Conservation (phyloP, 1,139 yeast species). For the Kodamaea sp. region DNA sequence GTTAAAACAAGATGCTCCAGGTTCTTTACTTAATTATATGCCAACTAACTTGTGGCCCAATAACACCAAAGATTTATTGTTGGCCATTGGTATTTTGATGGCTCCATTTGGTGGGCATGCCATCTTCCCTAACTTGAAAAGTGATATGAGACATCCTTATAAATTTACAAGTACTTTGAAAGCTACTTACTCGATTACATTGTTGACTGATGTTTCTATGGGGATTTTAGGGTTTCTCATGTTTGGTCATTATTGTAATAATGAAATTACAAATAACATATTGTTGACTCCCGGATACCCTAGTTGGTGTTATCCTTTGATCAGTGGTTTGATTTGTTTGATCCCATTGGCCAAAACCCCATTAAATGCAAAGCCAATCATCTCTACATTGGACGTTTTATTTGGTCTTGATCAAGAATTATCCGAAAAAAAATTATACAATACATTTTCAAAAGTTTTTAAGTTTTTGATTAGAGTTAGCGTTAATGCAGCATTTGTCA, state of each 20-base stretch:
- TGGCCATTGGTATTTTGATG: constrained; percentile 54
- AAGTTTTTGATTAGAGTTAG: constrained; percentile 33
- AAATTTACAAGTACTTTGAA: constrained; percentile 39
- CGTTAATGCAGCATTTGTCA: constrained; percentile 50
- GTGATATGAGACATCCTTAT: constrained; percentile 55
- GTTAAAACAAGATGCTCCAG: constrained; percentile 38
- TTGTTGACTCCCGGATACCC: constrained; percentile 74
- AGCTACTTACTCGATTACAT: constrained; percentile 52
- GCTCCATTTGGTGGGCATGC: constrained; percentile 68
- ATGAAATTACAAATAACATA: constrained; percentile 80
- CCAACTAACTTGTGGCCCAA: constrained; percentile 49
- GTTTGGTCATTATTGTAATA: constrained; percentile 76
- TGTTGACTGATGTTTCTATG: constrained; percentile 68
- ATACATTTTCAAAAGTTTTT: constrained; percentile 4
- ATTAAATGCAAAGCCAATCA: constrained; percentile 80
- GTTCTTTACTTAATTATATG: constrained; percentile 39
- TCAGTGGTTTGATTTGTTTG: constrained; percentile 71
- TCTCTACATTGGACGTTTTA: constrained; percentile 53
- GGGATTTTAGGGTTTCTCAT: constrained; percentile 80
- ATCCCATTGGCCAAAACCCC: constrained; percentile 90
- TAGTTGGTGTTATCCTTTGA: constrained; percentile 52
- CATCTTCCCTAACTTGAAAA: constrained; percentile 54
- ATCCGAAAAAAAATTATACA: not conserved
- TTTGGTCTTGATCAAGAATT: constrained; percentile 18
- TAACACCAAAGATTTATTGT: constrained; percentile 36